These are phyloP conservation scores for Ilex paraguariensis DNA, from an alignment of 305 asterid genomes.

Conservation along the genomic window DNA sequence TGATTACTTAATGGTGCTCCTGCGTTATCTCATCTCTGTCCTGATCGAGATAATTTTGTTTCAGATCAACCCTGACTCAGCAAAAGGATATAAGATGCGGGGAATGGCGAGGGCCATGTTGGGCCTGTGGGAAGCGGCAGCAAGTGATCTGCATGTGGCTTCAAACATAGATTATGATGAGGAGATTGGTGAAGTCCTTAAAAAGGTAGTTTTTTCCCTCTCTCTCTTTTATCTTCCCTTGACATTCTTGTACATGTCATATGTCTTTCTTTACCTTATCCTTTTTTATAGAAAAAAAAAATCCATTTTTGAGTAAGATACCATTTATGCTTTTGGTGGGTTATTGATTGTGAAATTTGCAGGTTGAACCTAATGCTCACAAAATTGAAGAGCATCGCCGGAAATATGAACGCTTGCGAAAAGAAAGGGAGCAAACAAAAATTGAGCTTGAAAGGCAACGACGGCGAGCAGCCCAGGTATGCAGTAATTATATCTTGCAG, in stretches of 20 bases:
- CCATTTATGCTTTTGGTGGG: too few relatives aligned
- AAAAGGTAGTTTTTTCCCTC: conserved; percentile 38
- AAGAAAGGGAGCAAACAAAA: conserved; percentile 45
- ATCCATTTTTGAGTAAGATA: too few relatives aligned
- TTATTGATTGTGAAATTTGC: conserved; percentile 7
- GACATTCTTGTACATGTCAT: background rate
- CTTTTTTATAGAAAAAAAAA: background rate
- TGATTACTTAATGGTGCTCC: background rate
- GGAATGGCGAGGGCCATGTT: conserved; percentile 77
- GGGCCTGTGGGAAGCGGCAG: conserved; percentile 89
- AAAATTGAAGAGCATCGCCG: conserved; percentile 68
- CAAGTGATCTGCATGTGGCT: conserved; percentile 65
- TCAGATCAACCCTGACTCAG: conserved; percentile 77
- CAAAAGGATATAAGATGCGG: conserved; percentile 81
- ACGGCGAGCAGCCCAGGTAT: conserved; percentile 33
- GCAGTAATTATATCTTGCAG: background rate
- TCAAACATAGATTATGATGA: conserved; percentile 73
- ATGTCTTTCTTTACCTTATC: background rate
- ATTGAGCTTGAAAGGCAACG: conserved; percentile 37
- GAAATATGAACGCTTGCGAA: conserved; percentile 46
- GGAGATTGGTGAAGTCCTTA: conserved; percentile 52
- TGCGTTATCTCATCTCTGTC: background rate
- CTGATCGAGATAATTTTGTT: conserved; percentile 14
- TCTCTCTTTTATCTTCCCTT: background rate
- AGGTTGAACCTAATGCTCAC: conserved; percentile 73